Conservation (phyloP, 345 rosid species). For the Ceriops decandra region DNA sequence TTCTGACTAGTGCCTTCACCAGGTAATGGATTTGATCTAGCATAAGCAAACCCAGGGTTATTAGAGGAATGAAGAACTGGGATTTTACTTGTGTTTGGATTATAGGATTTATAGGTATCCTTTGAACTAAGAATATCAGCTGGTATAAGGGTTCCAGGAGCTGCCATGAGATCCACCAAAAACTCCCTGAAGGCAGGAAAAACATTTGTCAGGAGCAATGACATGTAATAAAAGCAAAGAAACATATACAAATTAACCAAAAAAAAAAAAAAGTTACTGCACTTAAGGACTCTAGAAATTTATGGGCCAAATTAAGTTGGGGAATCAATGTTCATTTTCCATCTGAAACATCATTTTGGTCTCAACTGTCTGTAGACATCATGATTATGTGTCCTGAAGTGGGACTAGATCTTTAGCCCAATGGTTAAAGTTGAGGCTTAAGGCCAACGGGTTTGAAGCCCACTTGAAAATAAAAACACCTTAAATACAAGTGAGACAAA, state of each 20-base stretch:
- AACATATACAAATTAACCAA: not conserved
- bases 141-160: conserved; percentile 97
- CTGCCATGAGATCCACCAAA: conserved; percentile 99
- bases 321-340: too few relatives aligned
- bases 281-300: too few relatives aligned
- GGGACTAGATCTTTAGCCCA: too few relatives aligned
- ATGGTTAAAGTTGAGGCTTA: too few relatives aligned
- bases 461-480: too few relatives aligned
- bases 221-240: not conserved
- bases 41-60: conserved; percentile 36
- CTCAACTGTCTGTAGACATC: too few relatives aligned
- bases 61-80: conserved; percentile 40
- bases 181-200: conserved; percentile 68
- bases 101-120: conserved; percentile 50
- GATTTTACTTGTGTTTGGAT: conserved; percentile 43
- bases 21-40: conserved; percentile 42
- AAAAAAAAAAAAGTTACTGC: too few relatives aligned
- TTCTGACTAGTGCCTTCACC: conserved; percentile 74
- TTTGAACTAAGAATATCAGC: conserved; percentile 70
- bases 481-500: too few relatives aligned
- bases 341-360: too few relatives aligned
- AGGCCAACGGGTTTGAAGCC: too few relatives aligned
- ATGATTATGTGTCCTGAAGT: too few relatives aligned
- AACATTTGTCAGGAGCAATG: conserved; percentile 23
- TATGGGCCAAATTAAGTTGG: too few relatives aligned